phyloP scores from a whole-genome alignment of 2,329 filamentous ascomycete genomes.

The Pseudogymnoascus verrucosus region DNA sequence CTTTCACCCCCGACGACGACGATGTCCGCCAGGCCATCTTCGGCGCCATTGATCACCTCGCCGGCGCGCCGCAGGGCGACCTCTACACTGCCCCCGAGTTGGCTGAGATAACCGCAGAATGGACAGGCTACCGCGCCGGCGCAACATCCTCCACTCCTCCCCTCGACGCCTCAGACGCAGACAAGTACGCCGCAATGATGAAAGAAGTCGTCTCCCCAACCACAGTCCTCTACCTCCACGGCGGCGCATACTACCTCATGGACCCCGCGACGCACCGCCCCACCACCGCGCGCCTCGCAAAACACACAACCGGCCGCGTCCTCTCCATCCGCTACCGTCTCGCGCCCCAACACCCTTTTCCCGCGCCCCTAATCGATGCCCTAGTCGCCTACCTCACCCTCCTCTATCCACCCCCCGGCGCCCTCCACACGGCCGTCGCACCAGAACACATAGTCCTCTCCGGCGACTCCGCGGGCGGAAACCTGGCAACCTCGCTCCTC shows the following conservation, averaged over 20 bases:
- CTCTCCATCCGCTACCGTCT: slow-evolving; percentile 68
- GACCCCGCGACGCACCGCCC: slow-evolving; percentile 61
- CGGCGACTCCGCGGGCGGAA: slow-evolving; percentile 68
- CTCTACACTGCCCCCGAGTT: slow-evolving; percentile 42
- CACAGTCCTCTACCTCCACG: slow-evolving; percentile 68
- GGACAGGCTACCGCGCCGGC: slow-evolving; percentile 60
- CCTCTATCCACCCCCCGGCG: slow-evolving; percentile 60
- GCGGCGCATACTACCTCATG: slow-evolving; percentile 65
- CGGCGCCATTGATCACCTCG: slow-evolving; percentile 47
- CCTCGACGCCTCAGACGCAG: slow-evolving; percentile 50
- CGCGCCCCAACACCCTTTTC: slow-evolving; percentile 64
- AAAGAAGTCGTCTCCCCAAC: slow-evolving; percentile 53
- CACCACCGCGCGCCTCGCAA: slow-evolving; percentile 52
- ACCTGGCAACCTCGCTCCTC: slow-evolving; percentile 57
- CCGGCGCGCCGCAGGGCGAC: slow-evolving; percentile 23
- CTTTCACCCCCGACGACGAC: slow-evolving; percentile 46
- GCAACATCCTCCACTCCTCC: slow-evolving; percentile 42
- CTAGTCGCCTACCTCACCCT: slow-evolving; percentile 63
- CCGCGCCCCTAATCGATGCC: slow-evolving; percentile 61
- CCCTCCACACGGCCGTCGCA: slow-evolving; percentile 57
- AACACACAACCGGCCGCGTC: slow-evolving; percentile 57
- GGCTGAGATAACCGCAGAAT: slow-evolving; percentile 59
- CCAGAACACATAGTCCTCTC: slow-evolving; percentile 61
- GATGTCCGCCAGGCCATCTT: slow-evolving; percentile 51
- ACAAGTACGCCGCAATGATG: slow-evolving; percentile 61